Evolutionary conservation across 2,329 filamentous ascomycete genomes (phyloP), one percentile per base, ranked within the genome.

Genomic region (Tolypocladium album): DNA sequence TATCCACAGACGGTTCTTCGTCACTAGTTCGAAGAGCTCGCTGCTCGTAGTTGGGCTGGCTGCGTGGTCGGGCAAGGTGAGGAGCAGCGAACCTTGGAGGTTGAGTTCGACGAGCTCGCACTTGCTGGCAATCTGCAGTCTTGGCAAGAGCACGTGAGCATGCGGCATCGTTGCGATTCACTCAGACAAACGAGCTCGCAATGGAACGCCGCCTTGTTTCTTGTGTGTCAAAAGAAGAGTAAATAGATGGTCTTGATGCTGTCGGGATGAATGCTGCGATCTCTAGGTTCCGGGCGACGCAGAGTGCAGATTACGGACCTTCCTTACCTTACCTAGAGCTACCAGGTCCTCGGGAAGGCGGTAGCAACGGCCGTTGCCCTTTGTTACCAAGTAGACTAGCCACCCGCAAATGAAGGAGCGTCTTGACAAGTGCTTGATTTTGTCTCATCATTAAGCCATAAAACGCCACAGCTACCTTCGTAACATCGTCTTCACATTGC

Each of bases 1-100:
- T 39, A 74, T 68, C 74, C 74, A 76, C 31, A 75, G 58, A 42
- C 70, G 66, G 1, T 61, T 55, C 12, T 67, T 60, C 22, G 55
- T 61, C 20, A 69, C 62, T 0, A 66, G 50, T 0, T 63, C 58
- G 1, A 65, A 55, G 20, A 76, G 65, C 5, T 72, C 64, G 17
- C 63, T 62, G 7, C 63, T 59, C 1, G 64, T 67, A 17, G 60
- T 34, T 15, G 68, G 57, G 4, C 24, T 5, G 13, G 55, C 50
- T 24, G 59, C n/a, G 9, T 55, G 57, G 13, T 57, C 24, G 5
- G 68, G 70, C 2, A 72, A 36, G 38, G 67, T 61, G 43, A 75
- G 59, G 4, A 63, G 61, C 5, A 76, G n/a, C 1, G 66, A 67
- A 0, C 68, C 64, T 2, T 64, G 62, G 15, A 71, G 60, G 34